phyloP scores from a whole-genome alignment of 208 protist species.

The Kentomonas sorsogonicus region DNA sequence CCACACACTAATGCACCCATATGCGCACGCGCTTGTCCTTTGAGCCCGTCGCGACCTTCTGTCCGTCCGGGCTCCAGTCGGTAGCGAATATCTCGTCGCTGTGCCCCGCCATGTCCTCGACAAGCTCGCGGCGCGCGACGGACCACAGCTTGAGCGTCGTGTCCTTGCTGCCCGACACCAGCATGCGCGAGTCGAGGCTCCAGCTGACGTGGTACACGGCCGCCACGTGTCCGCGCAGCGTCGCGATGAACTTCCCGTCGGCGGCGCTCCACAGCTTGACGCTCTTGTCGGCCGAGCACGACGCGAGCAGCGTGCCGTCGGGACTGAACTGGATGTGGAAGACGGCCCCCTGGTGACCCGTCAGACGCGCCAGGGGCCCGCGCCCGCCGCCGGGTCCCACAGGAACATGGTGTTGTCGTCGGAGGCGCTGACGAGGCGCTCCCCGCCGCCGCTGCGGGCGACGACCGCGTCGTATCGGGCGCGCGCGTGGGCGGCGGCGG shows the following conservation, averaged over 20 bases:
- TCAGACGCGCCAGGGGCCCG: conserved; percentile 88
- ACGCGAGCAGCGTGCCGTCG: conserved; percentile 95
- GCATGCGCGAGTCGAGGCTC: conserved; percentile 92
- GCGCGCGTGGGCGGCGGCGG: conserved; percentile 55
- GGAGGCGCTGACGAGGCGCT: conserved; percentile 92
- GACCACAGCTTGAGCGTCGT: conserved; percentile 97
- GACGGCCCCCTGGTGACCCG: conserved; percentile 91
- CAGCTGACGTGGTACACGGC: conserved; percentile 97
- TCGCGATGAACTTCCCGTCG: conserved; percentile 90
- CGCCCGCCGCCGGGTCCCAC: conserved; percentile 88
- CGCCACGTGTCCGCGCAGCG: conserved; percentile 94
- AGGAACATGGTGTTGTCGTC: conserved; percentile 98
- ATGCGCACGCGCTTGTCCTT: conserved; percentile 95
- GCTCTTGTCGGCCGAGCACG: conserved; percentile 97
- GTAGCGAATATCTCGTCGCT: conserved; percentile 96
- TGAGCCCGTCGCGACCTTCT: conserved; percentile 92
- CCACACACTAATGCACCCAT: conserved; percentile 66
- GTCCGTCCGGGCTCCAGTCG: conserved; percentile 97
- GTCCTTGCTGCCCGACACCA: conserved; percentile 95
- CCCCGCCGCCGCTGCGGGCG: conserved; percentile 46
- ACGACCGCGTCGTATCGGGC: conserved; percentile 84
- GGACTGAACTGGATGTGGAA: conserved; percentile 97
- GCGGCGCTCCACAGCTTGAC: conserved; percentile 96
- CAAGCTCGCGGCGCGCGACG: conserved; percentile 86
- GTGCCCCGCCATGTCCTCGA: conserved; percentile 96